Percentiles rank a stretch among this genome's conserved stretches.
Evolutionary conservation across 192 early-diverging fungal genomes (phyloP).

Genomic region (Hyaloraphidium curvatum): DNA sequence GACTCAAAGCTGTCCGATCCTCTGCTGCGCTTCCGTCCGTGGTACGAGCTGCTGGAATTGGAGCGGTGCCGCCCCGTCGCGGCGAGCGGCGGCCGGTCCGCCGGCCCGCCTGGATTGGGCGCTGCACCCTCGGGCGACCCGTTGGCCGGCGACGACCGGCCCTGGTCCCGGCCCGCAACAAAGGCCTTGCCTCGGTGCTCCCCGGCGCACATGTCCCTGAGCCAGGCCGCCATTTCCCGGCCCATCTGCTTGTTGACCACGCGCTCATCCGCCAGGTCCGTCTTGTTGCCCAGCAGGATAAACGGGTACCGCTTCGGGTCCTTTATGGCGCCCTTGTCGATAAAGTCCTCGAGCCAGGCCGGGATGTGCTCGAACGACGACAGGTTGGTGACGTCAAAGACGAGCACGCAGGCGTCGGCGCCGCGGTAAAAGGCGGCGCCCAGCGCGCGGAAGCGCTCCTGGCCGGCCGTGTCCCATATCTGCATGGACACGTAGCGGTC

Average conservation of each 20-base stretch:
- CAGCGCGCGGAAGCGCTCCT: constrained; percentile 57
- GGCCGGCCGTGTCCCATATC: constrained; percentile 56
- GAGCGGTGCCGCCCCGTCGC: too few relatives aligned
- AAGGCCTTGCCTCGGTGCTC: neutral
- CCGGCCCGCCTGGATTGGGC: too few relatives aligned
- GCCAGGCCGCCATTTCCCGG: constrained; percentile 8
- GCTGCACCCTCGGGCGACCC: too few relatives aligned
- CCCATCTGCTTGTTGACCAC: constrained; percentile 12
- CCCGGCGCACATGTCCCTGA: constrained; percentile 9
- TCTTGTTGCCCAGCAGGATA: constrained; percentile 25
- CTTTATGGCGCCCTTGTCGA: constrained; percentile 14
- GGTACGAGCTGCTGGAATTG: too few relatives aligned
- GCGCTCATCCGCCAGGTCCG: constrained; percentile 8
- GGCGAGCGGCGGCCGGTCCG: too few relatives aligned
- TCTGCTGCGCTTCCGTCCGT: too few relatives aligned
- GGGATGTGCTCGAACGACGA: constrained; percentile 46
- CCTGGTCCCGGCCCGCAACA: neutral
- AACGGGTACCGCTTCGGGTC: constrained; percentile 22
- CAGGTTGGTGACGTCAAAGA: constrained; percentile 53
- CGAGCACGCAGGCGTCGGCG: constrained; percentile 46
- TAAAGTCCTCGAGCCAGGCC: constrained; percentile 32
- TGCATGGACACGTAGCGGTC: too few relatives aligned
- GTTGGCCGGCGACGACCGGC: too few relatives aligned
- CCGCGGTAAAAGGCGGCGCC: constrained; percentile 60
- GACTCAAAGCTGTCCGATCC: too few relatives aligned